A percentile compares a stretch with the other conserved stretches of the same genome.
phyloP scores from a whole-genome alignment of 2,329 filamentous ascomycete species.

The Dryadomyces quercus-mongolicae region DNA sequence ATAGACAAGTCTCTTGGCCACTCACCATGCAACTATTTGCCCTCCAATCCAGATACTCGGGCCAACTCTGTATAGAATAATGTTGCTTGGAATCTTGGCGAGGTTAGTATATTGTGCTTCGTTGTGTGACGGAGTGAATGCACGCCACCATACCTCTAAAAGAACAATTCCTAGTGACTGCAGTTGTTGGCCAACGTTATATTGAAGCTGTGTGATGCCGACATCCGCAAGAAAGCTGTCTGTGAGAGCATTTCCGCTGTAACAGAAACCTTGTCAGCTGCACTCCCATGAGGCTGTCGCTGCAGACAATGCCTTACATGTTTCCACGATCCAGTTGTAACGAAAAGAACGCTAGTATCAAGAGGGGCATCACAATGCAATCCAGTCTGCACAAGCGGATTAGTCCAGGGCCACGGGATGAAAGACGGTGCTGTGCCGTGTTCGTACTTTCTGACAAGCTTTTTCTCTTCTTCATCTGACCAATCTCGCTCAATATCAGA shows the following conservation, averaged over 20 bases:
- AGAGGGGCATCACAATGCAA: conserved; percentile 27
- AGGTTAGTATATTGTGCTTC: no score
- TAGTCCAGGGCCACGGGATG: no score
- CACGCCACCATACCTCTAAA: conserved; percentile 1
- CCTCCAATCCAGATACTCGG: conserved; percentile 39
- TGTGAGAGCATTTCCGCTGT: conserved; percentile 13
- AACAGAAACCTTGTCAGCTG: no score
- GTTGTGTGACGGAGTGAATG: no score
- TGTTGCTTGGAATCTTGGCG: conserved; percentile 31
- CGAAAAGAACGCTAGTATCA: conserved; percentile 29
- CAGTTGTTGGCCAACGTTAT: conserved; percentile 32
- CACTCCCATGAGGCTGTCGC: no score
- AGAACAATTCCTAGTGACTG: conserved; percentile 14
- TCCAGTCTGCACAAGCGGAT: conserved; percentile 16
- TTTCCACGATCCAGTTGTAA: conserved; percentile 28
- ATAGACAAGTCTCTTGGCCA: no score
- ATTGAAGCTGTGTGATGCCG: conserved; percentile 29
- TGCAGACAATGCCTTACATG: conserved; percentile 8
- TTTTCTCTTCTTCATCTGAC: no score
- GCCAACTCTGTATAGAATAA: conserved; percentile 32
- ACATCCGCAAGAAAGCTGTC: conserved; percentile 15
- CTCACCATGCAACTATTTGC: conserved; percentile 35
- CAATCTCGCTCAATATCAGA: no score
- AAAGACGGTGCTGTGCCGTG: no score
- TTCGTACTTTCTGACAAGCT: no score